Conservation (phyloP, 2,329 filamentous ascomycete species). For the Fusarium decemcellulare region DNA sequence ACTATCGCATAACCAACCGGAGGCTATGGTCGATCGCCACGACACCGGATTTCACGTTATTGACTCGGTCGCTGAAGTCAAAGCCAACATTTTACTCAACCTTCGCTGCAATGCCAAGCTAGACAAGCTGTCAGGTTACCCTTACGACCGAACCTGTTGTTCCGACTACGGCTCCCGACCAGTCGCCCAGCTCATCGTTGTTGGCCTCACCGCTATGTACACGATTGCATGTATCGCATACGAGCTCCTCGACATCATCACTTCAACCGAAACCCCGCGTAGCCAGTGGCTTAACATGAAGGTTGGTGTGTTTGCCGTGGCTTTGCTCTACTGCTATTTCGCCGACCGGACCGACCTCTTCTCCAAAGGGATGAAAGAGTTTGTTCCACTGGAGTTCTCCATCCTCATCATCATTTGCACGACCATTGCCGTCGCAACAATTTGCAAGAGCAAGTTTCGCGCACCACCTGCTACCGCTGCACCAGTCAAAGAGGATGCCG, state of each 20-base stretch:
- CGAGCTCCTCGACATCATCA: conserved; percentile 33
- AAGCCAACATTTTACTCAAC: conserved; percentile 64
- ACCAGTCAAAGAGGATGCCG: conserved; percentile 31
- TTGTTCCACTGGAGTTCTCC: conserved; percentile 35
- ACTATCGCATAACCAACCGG: conserved; percentile 36
- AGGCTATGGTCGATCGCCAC: conserved; percentile 38
- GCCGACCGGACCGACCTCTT: conserved; percentile 49
- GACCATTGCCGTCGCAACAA: conserved; percentile 28
- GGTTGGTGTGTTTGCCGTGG: conserved; percentile 44
- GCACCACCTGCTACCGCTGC: conserved; percentile 23
- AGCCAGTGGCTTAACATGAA: conserved; percentile 40
- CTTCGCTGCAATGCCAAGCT: conserved; percentile 64
- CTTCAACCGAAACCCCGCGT: conserved; percentile 20
- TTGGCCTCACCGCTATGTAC: conserved; percentile 38
- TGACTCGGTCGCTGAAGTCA: conserved; percentile 48
- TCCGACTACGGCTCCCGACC: conserved; percentile 56
- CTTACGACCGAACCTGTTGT: conserved; percentile 67
- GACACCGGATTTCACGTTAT: conserved; percentile 51
- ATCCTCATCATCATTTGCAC: conserved; percentile 28
- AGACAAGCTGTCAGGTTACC: conserved; percentile 51
- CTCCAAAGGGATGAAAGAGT: conserved; percentile 46
- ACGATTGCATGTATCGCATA: conserved; percentile 36
- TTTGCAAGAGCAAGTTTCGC: conserved; percentile 35
- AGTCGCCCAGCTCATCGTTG: conserved; percentile 42
- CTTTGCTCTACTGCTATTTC: conserved; percentile 46